Evolutionary conservation across 2,329 filamentous ascomycete genomes (phyloP), one percentile per base, ranked within the genome.

Genomic region (Ceratocystis huliohia): DNA sequence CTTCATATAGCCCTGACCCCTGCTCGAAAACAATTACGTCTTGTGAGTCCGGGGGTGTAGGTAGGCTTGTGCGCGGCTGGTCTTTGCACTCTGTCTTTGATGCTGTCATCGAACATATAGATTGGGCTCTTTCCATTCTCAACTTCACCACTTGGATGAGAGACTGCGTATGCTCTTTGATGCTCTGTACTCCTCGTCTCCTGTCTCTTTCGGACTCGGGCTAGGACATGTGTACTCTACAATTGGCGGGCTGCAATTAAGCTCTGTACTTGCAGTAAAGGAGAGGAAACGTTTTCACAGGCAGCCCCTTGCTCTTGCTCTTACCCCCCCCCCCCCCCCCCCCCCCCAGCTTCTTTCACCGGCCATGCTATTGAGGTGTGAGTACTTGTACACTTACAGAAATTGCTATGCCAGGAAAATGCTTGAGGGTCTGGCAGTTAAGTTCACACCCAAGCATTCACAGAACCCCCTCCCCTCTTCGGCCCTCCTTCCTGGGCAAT

Each of bases 301-400:
- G 5, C 1, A 17, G 17, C 8, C 56, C 25, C 28, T 59, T 30
- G 28, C 13, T 33, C 5, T 37, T n/a, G 33, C 1, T 56, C 8
- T 56, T 13, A 5, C 22, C 56, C 28, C 28, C 1, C 28, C 3
- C 53, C 28, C 53, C 20, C 22, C 5, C 20, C 20, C 5, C 48
- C 22, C 50, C 15, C 22, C 28, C 20, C 15, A 6, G 13, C 4
- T 17, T 28, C 56, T 30, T n/a, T 8, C 28, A 22, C 25, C 1
- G 48, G 48, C 20, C 48, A 53, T 37, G 28, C 56, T 33, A 20
- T n/a, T 33, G 56, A 37, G 15, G 20, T 25, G 6, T 59, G 56
- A 37, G 56, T 59, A 37, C 56, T 59, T 59, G 15, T 59, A 30
- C 56, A 37, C 56, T n/a, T n/a, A 25, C 56, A 59, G 56, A 59